These are phyloP conservation scores for Colletotrichum camelliae DNA, from an alignment of 2,329 filamentous ascomycete species.

Conservation along the genomic window DNA sequence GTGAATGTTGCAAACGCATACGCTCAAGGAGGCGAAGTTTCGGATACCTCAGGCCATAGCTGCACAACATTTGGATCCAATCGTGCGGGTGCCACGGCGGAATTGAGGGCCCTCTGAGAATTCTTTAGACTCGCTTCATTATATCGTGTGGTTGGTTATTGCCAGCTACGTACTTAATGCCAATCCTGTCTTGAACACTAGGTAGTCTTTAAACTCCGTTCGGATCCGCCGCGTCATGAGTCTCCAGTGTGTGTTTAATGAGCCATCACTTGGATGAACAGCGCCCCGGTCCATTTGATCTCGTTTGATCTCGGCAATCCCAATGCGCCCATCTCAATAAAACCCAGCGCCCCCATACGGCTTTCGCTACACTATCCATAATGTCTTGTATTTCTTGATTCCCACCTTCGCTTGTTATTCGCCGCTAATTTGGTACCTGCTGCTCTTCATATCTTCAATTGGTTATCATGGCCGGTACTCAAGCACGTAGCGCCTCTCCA, in stretches of 20 bases:
- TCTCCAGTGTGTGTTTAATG: slow-evolving; percentile 16
- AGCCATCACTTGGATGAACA: not conserved
- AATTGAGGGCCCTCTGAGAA: not conserved
- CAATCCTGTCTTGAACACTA: not conserved
- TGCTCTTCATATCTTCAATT: slow-evolving; percentile 22
- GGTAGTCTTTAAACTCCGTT: slow-evolving; percentile 1
- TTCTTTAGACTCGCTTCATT: not conserved
- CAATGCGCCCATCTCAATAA: not conserved
- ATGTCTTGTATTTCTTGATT: not conserved
- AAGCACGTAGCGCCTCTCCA: slow-evolving; percentile 77
- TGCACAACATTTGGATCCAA: not conserved
- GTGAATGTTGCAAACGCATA: not conserved
- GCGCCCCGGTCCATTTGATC: slow-evolving; percentile 2
- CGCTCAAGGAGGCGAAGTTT: not conserved
- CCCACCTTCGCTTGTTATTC: not conserved
- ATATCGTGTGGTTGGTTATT: not conserved
- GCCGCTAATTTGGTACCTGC: not conserved
- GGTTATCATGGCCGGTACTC: slow-evolving; percentile 63
- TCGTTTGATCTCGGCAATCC: slow-evolving; percentile 3
- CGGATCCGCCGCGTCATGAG: slow-evolving; percentile 2
- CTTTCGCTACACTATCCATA: not conserved
- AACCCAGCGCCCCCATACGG: not conserved
- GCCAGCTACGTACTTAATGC: not conserved
- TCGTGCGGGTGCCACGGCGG: not conserved
- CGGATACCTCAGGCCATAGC: not conserved